Evolutionary conservation across 768 basidiomycete species (phyloP).

Genomic region (Hygrocybe punicea): DNA sequence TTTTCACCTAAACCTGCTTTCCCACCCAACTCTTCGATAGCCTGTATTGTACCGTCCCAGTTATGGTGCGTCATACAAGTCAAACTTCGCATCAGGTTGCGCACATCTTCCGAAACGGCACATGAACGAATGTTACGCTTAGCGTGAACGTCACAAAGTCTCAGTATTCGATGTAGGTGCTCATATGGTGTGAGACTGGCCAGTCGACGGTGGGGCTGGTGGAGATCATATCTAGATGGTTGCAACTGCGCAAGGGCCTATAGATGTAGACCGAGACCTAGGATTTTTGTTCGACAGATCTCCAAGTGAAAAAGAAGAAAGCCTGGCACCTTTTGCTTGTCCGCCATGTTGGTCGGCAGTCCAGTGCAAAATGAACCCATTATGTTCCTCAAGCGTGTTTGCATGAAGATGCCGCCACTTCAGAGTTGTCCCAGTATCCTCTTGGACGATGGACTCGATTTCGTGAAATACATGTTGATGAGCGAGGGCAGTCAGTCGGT

Average conservation of each 20-base stretch:
- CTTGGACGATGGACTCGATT: slow-evolving; percentile 18
- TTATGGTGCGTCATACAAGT: slow-evolving; percentile 19
- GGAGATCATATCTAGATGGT: slow-evolving; percentile 15
- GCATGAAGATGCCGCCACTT: slow-evolving; percentile 25
- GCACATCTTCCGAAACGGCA: slow-evolving; percentile 9
- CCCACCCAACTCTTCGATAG: slow-evolving; percentile 15
- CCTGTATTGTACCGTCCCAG: slow-evolving; percentile 18
- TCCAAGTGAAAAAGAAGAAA: slow-evolving; percentile 3
- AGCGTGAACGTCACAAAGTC: slow-evolving; percentile 20
- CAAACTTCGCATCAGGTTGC: slow-evolving; percentile 22
- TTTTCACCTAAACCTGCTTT: slow-evolving; percentile 17
- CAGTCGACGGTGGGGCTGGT: slow-evolving; percentile 14
- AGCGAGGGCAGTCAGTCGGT: slow-evolving; percentile 17
- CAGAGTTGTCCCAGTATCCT: slow-evolving; percentile 20
- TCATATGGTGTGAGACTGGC: slow-evolving; percentile 17
- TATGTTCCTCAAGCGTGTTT: slow-evolving; percentile 1
- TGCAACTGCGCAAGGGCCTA: slow-evolving; percentile 5
- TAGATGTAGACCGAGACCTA: slow-evolving; percentile 25
- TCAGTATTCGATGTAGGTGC: slow-evolving; percentile 19
- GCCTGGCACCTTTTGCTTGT: slow-evolving; percentile 20
- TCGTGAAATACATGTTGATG: slow-evolving; percentile 19
- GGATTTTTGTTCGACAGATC: not conserved
- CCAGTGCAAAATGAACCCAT: slow-evolving; percentile 18
- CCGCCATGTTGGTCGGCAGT: slow-evolving; percentile 22
- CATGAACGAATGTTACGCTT: slow-evolving; percentile 17